These are phyloP conservation scores for Gossypium bickii DNA, from an alignment of 345 rosid genomes.

Conservation along the genomic window DNA sequence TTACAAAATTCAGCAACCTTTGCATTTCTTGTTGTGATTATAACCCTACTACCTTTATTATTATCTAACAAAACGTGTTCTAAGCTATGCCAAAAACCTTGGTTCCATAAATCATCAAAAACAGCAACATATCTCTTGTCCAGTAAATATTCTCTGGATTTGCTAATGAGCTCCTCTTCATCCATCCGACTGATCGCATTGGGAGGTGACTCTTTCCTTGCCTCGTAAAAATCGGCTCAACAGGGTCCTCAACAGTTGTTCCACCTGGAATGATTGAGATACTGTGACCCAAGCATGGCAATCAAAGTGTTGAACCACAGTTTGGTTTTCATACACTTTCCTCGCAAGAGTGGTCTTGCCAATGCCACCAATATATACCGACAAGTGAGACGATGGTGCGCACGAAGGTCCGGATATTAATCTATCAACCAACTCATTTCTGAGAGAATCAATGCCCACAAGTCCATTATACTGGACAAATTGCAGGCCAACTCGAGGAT, in stretches of 20 bases:
- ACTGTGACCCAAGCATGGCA: slow-evolving; percentile 2
- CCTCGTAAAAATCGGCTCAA: background rate
- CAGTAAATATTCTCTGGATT: slow-evolving; percentile 7
- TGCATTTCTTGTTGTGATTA: slow-evolving; percentile 18
- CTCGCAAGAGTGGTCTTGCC: background rate
- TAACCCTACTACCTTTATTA: slow-evolving; percentile 9
- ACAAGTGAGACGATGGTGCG: background rate
- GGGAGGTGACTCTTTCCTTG: background rate
- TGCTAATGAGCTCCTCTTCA: slow-evolving; percentile 6
- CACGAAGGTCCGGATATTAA: background rate
- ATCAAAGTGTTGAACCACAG: background rate
- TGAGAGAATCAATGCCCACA: background rate
- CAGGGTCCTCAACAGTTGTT: background rate
- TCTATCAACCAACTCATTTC: background rate
- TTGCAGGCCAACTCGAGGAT: background rate
- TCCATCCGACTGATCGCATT: background rate
- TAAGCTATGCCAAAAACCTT: slow-evolving; percentile 17
- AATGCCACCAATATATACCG: background rate
- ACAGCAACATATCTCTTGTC: slow-evolving; percentile 16
- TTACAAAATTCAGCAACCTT: background rate
- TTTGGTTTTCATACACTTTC: background rate
- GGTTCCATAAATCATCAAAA: slow-evolving; percentile 21
- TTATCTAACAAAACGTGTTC: slow-evolving; percentile 19
- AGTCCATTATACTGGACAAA: background rate
- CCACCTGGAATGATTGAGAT: background rate